Base-by-base conservation (phyloP, 345 rosid genomes). In the Citrus sp. region DNA sequence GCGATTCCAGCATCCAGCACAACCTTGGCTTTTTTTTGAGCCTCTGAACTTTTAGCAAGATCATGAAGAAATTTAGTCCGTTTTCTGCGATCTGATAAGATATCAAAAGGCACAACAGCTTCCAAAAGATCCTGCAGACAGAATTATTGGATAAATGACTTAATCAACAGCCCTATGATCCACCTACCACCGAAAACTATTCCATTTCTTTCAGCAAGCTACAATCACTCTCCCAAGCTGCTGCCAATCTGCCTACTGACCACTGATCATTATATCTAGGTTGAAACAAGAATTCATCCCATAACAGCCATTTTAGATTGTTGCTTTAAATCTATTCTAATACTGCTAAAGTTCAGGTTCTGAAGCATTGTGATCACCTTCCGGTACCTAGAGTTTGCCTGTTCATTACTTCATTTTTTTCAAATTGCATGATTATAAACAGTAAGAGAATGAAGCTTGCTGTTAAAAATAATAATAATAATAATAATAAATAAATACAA, bases 71-170 rank as follows among this genome's bases (percentile, higher is more conserved):
- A 91, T 66, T 84, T 77, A 61, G 77, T 74, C 71, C 86, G 78
- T 77, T 88, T 91, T 75, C 88, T 88, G 61, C 93, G 75, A 85
- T 91, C 92, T 71, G 79, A 77, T 85, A 91, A 78, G 77, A 91
- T 76, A 73, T 89, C 95, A 80, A 88, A 91, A 73, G 95, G 95
- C 42, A 91, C 84, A 42, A 91, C 93, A 56, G 92, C 95, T 80
- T 89, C 93, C 87, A 91, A 80, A 77, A 91, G 89, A 86, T 91
- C 92, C 95, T 91, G 86, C 67, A 86, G 19, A 73, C 21, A 62
- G 56, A 74, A 59, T 28, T 66, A 67, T 34, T 22, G 25, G 72
- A 77, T 38, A 9, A 71, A 67, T 46, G 38, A 76, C 60, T 75
- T 46, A 34, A 58, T 32, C 46, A 8, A 42, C 49, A 75, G 73